Percentiles rank a stretch among this genome's conserved stretches.
phyloP scores from a whole-genome alignment of 1,139 yeast genomes.

The Yamadazyma dushanensis region DNA sequence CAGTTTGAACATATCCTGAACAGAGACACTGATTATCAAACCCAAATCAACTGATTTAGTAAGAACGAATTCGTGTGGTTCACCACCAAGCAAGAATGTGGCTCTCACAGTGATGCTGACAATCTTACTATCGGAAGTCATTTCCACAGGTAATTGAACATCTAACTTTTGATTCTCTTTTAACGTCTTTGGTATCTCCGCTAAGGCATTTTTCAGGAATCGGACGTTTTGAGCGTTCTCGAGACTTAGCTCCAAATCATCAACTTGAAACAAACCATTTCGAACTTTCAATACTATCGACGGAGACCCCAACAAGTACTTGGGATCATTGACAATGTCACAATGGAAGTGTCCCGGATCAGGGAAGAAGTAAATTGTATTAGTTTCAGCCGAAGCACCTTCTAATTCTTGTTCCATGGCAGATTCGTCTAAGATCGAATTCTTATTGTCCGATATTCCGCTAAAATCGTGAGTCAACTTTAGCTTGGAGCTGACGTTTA shows the following conservation, averaged over 20 bases:
- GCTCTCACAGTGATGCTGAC: conserved; percentile 31
- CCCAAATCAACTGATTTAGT: conserved; percentile 47
- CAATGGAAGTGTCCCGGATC: conserved; percentile 8
- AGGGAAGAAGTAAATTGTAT: conserved; percentile 14
- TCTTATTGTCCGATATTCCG: conserved; percentile 2
- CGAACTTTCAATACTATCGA: conserved; percentile 8
- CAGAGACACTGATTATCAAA: conserved; percentile 64
- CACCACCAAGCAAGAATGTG: conserved; percentile 26
- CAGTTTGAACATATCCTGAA: conserved; percentile 69
- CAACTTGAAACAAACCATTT: conserved; percentile 9
- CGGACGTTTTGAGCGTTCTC: conserved; percentile 9
- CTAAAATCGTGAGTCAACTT: conserved; percentile 11
- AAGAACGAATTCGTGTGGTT: conserved; percentile 22
- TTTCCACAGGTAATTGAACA: conserved; percentile 24
- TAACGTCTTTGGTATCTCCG: conserved; percentile 11
- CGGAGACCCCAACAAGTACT: conserved; percentile 12
- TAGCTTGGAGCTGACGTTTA: conserved; percentile 24
- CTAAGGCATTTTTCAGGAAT: neutral
- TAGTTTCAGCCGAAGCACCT: conserved; percentile 1
- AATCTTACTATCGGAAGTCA: conserved; percentile 26
- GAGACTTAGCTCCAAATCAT: conserved; percentile 10
- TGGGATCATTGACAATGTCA: conserved; percentile 7
- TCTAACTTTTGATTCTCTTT: conserved; percentile 16
- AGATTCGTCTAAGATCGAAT: conserved; percentile 15
- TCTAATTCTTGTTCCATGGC: conserved; percentile 7